phyloP scores from a whole-genome alignment of 768 basidiomycete species.

The Epithele typhae region DNA sequence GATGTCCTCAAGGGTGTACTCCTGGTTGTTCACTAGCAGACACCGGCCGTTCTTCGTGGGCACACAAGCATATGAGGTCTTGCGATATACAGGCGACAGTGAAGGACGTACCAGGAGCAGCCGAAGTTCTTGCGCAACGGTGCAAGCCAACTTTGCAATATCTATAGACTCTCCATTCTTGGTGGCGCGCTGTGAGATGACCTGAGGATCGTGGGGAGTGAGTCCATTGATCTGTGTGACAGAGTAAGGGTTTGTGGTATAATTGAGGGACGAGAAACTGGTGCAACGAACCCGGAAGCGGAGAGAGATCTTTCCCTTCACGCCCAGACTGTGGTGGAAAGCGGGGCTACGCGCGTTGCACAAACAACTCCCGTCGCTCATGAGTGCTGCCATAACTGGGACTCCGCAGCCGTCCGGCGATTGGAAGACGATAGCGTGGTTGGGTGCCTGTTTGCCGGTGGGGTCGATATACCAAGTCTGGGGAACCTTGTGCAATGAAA shows the following conservation, averaged over 20 bases:
- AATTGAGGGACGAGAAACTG: neutral
- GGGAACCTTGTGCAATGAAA: no score
- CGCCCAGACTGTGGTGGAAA: neutral
- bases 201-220: neutral
- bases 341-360: neutral
- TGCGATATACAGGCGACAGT: neutral
- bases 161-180: neutral
- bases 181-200: conserved; percentile 1
- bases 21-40: neutral
- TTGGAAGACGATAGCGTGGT: no score
- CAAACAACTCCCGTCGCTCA: no score
- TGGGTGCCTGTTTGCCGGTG: no score
- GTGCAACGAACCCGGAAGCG: conserved; percentile 3
- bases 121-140: conserved; percentile 1
- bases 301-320: conserved; percentile 1
- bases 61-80: neutral
- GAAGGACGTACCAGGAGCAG: neutral
- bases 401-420: no score
- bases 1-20: neutral
- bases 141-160: neutral
- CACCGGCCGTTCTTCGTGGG: neutral
- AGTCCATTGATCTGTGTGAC: neutral
- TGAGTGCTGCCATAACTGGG: no score
- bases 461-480: no score
- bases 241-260: neutral